Evolutionary conservation across 2,329 filamentous ascomycete genomes (phyloP).

Genomic region (Metarhizium robertsii): DNA sequence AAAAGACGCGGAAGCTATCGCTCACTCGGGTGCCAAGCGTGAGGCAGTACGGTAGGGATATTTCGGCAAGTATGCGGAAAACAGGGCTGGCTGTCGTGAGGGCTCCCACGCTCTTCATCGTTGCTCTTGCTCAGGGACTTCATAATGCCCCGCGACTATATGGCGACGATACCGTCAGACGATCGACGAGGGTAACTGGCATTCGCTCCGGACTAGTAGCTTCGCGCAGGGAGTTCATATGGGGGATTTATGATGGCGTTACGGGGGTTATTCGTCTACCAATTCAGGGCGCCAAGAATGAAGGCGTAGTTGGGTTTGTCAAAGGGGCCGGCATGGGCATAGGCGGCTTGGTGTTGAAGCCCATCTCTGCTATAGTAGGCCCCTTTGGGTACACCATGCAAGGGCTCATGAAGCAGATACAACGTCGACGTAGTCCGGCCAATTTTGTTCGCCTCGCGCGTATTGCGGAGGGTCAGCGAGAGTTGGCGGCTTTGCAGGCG

Average conservation of each 20-base stretch:
- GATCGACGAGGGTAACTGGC: conserved; percentile 53
- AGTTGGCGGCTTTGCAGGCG: conserved; percentile 26
- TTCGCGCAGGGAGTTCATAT: conserved; percentile 50
- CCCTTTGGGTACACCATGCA: conserved; percentile 55
- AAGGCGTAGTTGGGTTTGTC: conserved; percentile 35
- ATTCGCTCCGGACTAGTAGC: conserved; percentile 54
- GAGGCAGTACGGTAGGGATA: too few species aligned
- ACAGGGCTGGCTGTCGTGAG: conserved; percentile 31
- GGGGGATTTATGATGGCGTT: conserved; percentile 56
- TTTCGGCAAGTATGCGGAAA: conserved; percentile 31
- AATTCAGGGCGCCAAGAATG: conserved; percentile 44
- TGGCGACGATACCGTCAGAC: conserved; percentile 59
- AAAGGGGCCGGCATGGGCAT: conserved; percentile 54
- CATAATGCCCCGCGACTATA: conserved; percentile 64
- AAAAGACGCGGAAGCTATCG: conserved; percentile 21
- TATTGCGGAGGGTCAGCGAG: conserved; percentile 47
- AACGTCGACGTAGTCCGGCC: conserved; percentile 42
- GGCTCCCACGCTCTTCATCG: conserved; percentile 16
- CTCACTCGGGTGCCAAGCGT: conserved; percentile 3
- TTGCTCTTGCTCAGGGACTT: conserved; percentile 58
- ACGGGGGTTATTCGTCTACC: conserved; percentile 55
- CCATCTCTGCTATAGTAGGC: conserved; percentile 51
- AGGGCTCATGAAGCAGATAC: conserved; percentile 51
- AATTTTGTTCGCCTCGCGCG: conserved; percentile 46
- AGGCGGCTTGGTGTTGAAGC: conserved; percentile 55